A percentile compares a stretch with the other conserved stretches of the same genome.
phyloP scores from a whole-genome alignment of 257 asterid genomes.

The Gentiana dahurica region DNA sequence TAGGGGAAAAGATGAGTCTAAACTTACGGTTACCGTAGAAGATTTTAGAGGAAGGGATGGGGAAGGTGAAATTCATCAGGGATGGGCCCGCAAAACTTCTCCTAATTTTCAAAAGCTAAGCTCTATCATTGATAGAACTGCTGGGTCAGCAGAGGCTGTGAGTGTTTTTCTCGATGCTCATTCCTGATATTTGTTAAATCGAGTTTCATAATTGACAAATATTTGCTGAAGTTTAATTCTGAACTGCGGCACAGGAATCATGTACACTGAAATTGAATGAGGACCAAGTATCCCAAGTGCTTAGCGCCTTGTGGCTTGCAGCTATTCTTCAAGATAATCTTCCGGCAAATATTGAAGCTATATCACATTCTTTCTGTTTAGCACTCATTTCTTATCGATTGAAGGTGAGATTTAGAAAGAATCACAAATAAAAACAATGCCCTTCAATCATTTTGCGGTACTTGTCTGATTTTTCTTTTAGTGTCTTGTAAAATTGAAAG shows the following conservation, averaged over 20 bases:
- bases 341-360: conserved; percentile 87
- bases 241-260: conserved; percentile 44
- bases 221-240: neutral
- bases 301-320: conserved; percentile 84
- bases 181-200: neutral
- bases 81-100: conserved; percentile 53
- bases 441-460: neutral
- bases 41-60: conserved; percentile 36
- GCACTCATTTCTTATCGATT: conserved; percentile 52
- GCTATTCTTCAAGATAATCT: conserved; percentile 63
- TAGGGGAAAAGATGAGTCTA: conserved; percentile 49
- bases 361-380: conserved; percentile 86
- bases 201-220: neutral
- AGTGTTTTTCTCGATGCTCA: conserved; percentile 8
- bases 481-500: neutral
- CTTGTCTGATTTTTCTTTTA: neutral
- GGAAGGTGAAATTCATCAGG: conserved; percentile 66
- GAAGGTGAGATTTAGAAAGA: conserved; percentile 34
- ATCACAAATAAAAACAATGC: neutral
- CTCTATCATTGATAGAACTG: conserved; percentile 57
- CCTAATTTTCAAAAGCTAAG: conserved; percentile 70
- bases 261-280: conserved; percentile 61
- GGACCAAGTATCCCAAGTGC: conserved; percentile 79
- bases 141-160: conserved; percentile 66
- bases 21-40: conserved; percentile 23